Conservation (phyloP, 2,329 filamentous ascomycete species). For the Arthrobotrys megalospora region DNA sequence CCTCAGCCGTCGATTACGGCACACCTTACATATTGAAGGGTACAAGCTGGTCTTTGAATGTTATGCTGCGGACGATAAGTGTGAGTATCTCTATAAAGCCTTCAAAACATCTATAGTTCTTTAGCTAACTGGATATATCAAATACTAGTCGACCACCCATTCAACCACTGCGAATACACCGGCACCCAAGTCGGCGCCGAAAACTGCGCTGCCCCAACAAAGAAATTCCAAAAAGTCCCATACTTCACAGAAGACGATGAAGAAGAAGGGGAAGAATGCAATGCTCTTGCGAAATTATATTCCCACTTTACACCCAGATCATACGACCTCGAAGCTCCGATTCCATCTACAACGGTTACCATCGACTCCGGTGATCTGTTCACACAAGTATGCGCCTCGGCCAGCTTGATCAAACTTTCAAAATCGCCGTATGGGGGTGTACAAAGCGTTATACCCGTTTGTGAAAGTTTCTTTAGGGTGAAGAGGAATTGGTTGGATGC, state of each 20-base stretch:
- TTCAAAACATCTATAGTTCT: background rate
- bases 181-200: slow-evolving; percentile 38
- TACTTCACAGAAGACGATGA: slow-evolving; percentile 12
- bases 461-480: slow-evolving; percentile 52
- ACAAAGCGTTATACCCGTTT: slow-evolving; percentile 41
- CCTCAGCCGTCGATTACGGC: slow-evolving; percentile 41
- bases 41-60: slow-evolving; percentile 49
- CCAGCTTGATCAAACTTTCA: slow-evolving; percentile 35
- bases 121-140: background rate
- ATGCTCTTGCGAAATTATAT: slow-evolving; percentile 40
- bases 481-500: slow-evolving; percentile 40
- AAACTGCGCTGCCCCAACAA: background rate
- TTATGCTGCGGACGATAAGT: slow-evolving; percentile 40
- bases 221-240: slow-evolving; percentile 30
- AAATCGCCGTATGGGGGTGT: background rate
- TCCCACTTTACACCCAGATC: slow-evolving; percentile 40
- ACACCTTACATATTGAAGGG: slow-evolving; percentile 36
- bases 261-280: slow-evolving; percentile 34
- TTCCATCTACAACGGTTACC: slow-evolving; percentile 36
- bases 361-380: slow-evolving; percentile 54
- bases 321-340: slow-evolving; percentile 7
- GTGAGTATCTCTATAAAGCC: slow-evolving; percentile 3
- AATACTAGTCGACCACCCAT: slow-evolving; percentile 43
- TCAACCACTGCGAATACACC: slow-evolving; percentile 54
- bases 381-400: slow-evolving; percentile 47